Evolutionary conservation across 2,329 filamentous ascomycete genomes (phyloP), one percentile per base, ranked within the genome.

Genomic region (Fusarium sp.): DNA sequence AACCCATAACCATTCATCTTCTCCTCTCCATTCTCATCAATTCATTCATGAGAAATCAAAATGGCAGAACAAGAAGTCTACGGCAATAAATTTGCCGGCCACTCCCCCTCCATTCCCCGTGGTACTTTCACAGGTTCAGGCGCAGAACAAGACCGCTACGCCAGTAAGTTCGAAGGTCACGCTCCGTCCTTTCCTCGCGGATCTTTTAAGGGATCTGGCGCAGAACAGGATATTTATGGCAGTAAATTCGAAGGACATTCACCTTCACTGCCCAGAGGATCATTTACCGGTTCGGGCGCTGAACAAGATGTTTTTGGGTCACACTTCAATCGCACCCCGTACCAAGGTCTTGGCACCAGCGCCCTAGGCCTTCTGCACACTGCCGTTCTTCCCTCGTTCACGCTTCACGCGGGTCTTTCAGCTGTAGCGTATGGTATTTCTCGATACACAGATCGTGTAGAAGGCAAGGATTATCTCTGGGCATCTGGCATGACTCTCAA

Each of bases 31-130:
- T 2, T 3, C 7, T 38, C n/a, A n/a, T n/a, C n/a, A n/a, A n/a
- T n/a, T n/a, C n/a, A n/a, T n/a, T n/a, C n/a, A n/a, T n/a, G n/a
- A n/a, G n/a, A n/a, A n/a, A n/a, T n/a, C n/a, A n/a, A 5, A 10
- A 66, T 66, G 63, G 62, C 63, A 38, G 63, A 66, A 10, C 61
- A 64, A 44, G 58, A 64, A 6, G 15, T 64, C 6, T 58, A 58
- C 20, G 47, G 43, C 7, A 15, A 10, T 20, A 65, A 51, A 30
- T 25, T 65, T 16, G 51, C 27, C 7, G 44, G 45, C 0, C 59
- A 51, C 4, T 22, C 52, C 3, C 34, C 48, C 8, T 55, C 52
- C 32, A 6, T 59, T n/a, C 49, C 57, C 13, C 44, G 16, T 13
- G 48, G 38, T 8, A 16, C 38, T 5, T 58, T 58, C 6, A 34